Conservation (phyloP, 768 basidiomycete genomes). For the Tulasnella sp. region DNA sequence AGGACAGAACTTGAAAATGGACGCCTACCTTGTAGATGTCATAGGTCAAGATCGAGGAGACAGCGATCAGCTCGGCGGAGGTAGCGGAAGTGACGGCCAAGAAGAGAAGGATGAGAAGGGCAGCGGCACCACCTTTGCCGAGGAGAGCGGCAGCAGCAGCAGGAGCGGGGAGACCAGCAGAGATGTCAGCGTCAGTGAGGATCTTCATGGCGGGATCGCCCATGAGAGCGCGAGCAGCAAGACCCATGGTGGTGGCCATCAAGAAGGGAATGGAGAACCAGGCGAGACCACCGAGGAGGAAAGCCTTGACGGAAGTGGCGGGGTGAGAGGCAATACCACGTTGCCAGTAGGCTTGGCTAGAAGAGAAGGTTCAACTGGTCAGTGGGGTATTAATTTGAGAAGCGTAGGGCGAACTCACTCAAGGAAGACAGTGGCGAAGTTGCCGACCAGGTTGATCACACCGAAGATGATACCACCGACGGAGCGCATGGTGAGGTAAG, state of each 20-base stretch:
- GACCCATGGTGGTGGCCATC: slow-evolving; percentile 78
- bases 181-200: slow-evolving; percentile 61
- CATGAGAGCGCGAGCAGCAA: slow-evolving; percentile 78
- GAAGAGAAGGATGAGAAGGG: slow-evolving; percentile 77
- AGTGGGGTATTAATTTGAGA: neutral
- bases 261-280: slow-evolving; percentile 42
- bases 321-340: slow-evolving; percentile 85
- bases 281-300: slow-evolving; percentile 80
- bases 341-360: slow-evolving; percentile 78
- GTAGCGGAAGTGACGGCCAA: slow-evolving; percentile 65
- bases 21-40: slow-evolving; percentile 70
- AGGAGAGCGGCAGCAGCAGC: slow-evolving; percentile 79
- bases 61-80: slow-evolving; percentile 87
- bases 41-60: slow-evolving; percentile 77
- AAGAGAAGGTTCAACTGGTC: neutral
- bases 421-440: slow-evolving; percentile 25
- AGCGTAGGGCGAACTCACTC: neutral
- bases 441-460: slow-evolving; percentile 52
- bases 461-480: slow-evolving; percentile 76
- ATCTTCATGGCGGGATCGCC: slow-evolving; percentile 47
- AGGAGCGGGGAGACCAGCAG: slow-evolving; percentile 82
- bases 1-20: neutral
- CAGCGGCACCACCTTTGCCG: slow-evolving; percentile 73
- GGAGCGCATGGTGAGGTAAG: slow-evolving; percentile 75
- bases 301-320: slow-evolving; percentile 83